phyloP scores from a whole-genome alignment of 768 basidiomycete species.

The Tricholoma flavovirens region DNA sequence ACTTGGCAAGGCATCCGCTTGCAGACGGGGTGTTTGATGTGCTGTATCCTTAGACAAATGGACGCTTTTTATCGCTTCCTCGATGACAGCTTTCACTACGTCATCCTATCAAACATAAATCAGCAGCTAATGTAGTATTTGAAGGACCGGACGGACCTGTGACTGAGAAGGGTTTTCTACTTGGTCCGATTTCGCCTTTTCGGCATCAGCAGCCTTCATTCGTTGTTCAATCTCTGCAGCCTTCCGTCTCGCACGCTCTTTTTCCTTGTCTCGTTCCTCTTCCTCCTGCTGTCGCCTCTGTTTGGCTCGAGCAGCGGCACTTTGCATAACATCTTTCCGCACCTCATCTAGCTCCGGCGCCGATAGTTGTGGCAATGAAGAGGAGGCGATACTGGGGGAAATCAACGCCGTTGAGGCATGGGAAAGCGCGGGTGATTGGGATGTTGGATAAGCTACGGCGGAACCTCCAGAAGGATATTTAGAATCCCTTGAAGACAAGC shows the following conservation, averaged over 20 bases:
- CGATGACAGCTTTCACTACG: conserved; percentile 39
- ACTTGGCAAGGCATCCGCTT: neutral
- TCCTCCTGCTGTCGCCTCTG: conserved; percentile 79
- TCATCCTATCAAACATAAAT: conserved; percentile 20
- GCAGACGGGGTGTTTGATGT: neutral
- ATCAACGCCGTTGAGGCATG: conserved; percentile 32
- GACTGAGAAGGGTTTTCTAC: conserved; percentile 13
- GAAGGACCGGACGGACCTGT: conserved; percentile 8
- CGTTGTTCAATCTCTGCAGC: conserved; percentile 70
- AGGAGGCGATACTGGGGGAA: conserved; percentile 30
- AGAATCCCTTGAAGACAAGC: conserved; percentile 41
- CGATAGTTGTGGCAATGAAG: conserved; percentile 27
- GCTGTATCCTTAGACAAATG: conserved; percentile 4
- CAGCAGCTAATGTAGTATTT: neutral
- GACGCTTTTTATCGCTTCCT: conserved; percentile 36
- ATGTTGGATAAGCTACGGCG: conserved; percentile 28
- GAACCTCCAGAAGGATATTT: conserved; percentile 24
- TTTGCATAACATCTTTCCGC: conserved; percentile 78
- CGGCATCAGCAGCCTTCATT: conserved; percentile 42
- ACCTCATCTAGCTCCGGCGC: conserved; percentile 54
- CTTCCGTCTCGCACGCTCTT: conserved; percentile 76
- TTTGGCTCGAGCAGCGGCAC: conserved; percentile 77
- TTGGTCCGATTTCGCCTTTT: conserved; percentile 25
- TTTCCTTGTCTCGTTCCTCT: conserved; percentile 71
- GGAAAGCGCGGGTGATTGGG: conserved; percentile 41